These are phyloP conservation scores for Mallotus nudiflorus DNA, from an alignment of 345 rosid species.

Conservation along the genomic window DNA sequence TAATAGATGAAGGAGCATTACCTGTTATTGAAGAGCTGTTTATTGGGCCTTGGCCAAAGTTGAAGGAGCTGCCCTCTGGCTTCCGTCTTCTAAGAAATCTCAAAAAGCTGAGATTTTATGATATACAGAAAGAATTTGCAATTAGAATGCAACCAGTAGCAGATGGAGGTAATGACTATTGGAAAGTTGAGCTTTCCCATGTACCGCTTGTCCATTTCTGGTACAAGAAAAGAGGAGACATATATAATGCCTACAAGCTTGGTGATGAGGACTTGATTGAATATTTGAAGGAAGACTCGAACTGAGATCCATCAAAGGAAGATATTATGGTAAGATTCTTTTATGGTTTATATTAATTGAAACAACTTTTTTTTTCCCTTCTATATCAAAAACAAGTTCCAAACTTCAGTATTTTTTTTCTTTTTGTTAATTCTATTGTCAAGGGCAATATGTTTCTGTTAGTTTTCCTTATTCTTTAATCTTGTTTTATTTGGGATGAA, in stretches of 20 bases:
- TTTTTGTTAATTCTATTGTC: too few species aligned
- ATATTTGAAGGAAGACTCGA: background rate
- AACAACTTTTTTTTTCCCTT: too few species aligned
- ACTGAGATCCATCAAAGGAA: too few species aligned
- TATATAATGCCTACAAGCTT: background rate
- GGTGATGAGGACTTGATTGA: background rate
- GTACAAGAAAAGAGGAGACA: background rate
- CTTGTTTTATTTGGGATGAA: too few species aligned
- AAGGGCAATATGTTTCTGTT: too few species aligned
- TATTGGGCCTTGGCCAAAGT: background rate
- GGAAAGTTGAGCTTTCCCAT: background rate
- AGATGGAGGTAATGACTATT: background rate
- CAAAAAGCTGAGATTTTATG: background rate
- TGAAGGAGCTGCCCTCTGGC: constrained; percentile 1
- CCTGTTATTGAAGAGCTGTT: background rate
- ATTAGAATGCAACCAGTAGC: background rate
- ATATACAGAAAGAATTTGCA: background rate
- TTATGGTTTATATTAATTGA: too few species aligned
- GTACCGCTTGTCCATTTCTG: background rate
- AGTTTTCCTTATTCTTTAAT: too few species aligned
- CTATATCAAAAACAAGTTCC: too few species aligned
- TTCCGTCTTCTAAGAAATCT: background rate
- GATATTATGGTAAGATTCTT: too few species aligned
- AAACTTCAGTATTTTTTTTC: too few species aligned
- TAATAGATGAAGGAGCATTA: constrained; percentile 6